Conservation (phyloP, 331 rosid species). For the Rosa hybrid region DNA sequence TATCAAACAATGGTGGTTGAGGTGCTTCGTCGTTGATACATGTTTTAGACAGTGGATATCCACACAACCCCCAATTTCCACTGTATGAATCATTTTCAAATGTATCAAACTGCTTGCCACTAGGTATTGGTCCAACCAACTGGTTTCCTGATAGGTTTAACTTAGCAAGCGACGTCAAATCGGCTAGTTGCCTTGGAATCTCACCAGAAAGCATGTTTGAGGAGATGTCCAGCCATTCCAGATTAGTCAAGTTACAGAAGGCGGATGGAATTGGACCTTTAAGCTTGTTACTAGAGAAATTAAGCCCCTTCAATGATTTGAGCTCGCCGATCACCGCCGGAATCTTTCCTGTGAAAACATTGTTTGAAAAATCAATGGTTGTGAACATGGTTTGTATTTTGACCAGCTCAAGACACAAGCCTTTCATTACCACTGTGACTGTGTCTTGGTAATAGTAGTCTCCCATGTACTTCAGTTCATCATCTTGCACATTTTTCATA, state of each 20-base stretch:
- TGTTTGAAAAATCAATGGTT: slow-evolving; percentile 19
- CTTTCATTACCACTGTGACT: slow-evolving; percentile 12
- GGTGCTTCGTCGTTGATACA: not conserved
- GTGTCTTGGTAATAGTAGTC: not conserved
- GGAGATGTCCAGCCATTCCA: slow-evolving; percentile 29
- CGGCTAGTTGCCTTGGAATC: slow-evolving; percentile 3
- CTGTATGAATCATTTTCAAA: not conserved
- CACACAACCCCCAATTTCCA: slow-evolving; percentile 16
- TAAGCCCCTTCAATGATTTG: slow-evolving; percentile 13
- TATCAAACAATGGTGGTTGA: not conserved
- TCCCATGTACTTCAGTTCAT: not conserved
- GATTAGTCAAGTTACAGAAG: not conserved
- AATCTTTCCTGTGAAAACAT: slow-evolving; percentile 20
- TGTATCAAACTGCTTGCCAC: not conserved
- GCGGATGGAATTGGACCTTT: slow-evolving; percentile 6
- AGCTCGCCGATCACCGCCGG: not conserved
- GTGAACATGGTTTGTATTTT: not conserved
- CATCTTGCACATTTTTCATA: slow-evolving; percentile 1
- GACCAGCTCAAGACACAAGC: not conserved
- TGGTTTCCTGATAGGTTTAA: slow-evolving; percentile 18
- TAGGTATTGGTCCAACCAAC: slow-evolving; percentile 19
- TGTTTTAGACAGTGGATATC: slow-evolving; percentile 7
- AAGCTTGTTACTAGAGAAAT: slow-evolving; percentile 10
- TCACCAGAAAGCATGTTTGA: not conserved
- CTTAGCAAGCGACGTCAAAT: not conserved